Percentiles rank a stretch among this genome's conserved stretches.
These are phyloP conservation scores for Dacryopinax spathularia DNA, from an alignment of 768 basidiomycete species.

Conservation along the genomic window DNA sequence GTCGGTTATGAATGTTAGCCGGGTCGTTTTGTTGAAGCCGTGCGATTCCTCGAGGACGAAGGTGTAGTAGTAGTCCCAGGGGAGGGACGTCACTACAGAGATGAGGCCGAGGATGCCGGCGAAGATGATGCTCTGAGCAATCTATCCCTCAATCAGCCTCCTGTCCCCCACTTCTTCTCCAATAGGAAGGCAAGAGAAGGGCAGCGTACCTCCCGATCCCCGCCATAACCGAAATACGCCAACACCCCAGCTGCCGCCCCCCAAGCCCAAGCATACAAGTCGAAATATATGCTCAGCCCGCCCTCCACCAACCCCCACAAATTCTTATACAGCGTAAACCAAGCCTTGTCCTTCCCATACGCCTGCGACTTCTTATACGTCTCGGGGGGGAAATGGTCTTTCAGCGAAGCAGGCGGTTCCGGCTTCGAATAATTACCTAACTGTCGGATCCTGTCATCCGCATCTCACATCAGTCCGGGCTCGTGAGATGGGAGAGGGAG, in stretches of 20 bases:
- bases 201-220: constrained; percentile 55
- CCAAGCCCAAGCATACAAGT: constrained; percentile 79
- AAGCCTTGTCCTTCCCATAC: constrained; percentile 84
- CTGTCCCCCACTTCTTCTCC: not conserved
- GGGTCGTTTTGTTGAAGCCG: constrained; percentile 93
- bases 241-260: constrained; percentile 38
- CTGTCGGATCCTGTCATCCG: constrained; percentile 47
- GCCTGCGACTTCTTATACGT: constrained; percentile 80
- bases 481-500: not conserved
- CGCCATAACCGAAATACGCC: constrained; percentile 43
- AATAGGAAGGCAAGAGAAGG: constrained; percentile 5
- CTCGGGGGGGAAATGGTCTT: constrained; percentile 48
- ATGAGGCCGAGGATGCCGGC: constrained; percentile 49
- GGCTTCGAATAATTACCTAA: constrained; percentile 70
- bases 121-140: constrained; percentile 70
- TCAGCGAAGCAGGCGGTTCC: constrained; percentile 55
- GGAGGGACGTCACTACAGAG: constrained; percentile 55
- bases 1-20: constrained; percentile 59
- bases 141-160: constrained; percentile 35
- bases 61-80: constrained; percentile 69
- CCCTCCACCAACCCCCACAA: constrained; percentile 61
- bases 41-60: constrained; percentile 92
- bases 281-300: constrained; percentile 54
- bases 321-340: constrained; percentile 59
- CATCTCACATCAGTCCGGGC: not conserved